Conservation (phyloP, 106 monocot genomes). For the Narthecium ossifragum region DNA sequence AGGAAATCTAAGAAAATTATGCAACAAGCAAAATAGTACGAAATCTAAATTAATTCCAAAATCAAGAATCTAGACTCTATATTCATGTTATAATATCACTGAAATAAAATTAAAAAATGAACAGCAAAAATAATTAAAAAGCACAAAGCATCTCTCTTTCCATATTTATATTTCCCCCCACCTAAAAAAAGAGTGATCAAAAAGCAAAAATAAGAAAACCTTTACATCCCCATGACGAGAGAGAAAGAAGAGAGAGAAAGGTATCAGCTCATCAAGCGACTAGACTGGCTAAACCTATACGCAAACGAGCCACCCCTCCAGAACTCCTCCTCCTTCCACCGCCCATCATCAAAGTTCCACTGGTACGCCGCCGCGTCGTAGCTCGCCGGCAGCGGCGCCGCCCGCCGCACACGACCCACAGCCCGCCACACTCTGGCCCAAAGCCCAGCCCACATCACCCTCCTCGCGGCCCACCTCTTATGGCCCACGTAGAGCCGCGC, state of each 20-base stretch:
- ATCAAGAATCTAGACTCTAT: no score
- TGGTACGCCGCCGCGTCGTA: conserved; percentile 34
- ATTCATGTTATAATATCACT: no score
- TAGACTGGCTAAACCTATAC: conserved; percentile 12
- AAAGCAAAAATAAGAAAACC: no score
- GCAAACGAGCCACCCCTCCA: conserved; percentile 23
- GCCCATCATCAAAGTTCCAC: conserved; percentile 41
- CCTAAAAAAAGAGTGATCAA: no score
- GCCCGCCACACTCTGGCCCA: conserved; percentile 12
- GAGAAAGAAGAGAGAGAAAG: not conserved
- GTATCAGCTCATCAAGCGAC: not conserved
- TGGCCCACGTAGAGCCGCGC: conserved; percentile 10
- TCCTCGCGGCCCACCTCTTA: not conserved
- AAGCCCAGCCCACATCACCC: conserved; percentile 15
- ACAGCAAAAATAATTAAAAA: no score
- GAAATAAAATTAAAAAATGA: no score
- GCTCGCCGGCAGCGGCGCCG: not conserved
- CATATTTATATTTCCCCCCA: no score
- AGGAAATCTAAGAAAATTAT: no score
- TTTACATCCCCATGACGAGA: no score
- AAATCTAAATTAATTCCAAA: no score
- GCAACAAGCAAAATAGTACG: no score
- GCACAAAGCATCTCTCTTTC: no score
- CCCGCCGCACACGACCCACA: not conserved
- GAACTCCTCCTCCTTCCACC: conserved; percentile 42